Evolutionary conservation across 768 basidiomycete genomes (phyloP).

Genomic region (Gyrodon lividus): DNA sequence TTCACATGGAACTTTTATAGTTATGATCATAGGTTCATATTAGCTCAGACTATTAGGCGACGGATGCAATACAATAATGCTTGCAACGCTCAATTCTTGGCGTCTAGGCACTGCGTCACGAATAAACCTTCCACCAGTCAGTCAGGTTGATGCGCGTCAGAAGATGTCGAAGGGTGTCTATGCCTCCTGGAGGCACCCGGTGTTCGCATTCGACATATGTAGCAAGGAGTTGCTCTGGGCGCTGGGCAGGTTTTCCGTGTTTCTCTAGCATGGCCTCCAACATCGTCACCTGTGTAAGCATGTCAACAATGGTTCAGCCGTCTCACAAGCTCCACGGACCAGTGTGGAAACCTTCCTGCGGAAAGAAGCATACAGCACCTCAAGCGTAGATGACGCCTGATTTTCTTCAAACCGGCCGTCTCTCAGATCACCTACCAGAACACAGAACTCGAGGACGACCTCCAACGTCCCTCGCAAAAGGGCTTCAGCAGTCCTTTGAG

Average conservation of each 20-base stretch:
- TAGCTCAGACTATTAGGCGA: conserved; percentile 2
- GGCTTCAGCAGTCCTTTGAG: conserved; percentile 65
- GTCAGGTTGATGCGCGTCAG: conserved; percentile 52
- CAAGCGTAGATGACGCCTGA: conserved; percentile 56
- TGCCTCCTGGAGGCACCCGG: conserved; percentile 46
- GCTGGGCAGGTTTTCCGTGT: conserved; percentile 23
- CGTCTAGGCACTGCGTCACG: background rate
- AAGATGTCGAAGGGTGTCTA: conserved; percentile 54
- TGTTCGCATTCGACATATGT: conserved; percentile 28
- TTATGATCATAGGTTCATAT: conserved; percentile 28
- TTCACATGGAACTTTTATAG: conserved; percentile 5
- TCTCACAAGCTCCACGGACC: conserved; percentile 40
- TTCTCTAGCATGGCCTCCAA: conserved; percentile 60
- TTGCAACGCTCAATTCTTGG: background rate
- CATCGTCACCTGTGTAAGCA: conserved; percentile 48
- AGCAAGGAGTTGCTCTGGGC: conserved; percentile 20
- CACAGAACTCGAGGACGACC: conserved; percentile 62
- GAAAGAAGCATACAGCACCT: conserved; percentile 54
- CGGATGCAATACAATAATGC: conserved; percentile 12
- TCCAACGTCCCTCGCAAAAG: conserved; percentile 62
- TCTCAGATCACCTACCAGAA: conserved; percentile 61
- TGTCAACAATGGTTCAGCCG: background rate
- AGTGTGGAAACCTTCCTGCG: conserved; percentile 52
- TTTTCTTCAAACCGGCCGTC: conserved; percentile 59
- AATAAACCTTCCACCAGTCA: conserved; percentile 53